A percentile compares a stretch with the other conserved stretches of the same genome.
phyloP scores from a whole-genome alignment of 306 rosid genomes.

The Rubus parviflorus region DNA sequence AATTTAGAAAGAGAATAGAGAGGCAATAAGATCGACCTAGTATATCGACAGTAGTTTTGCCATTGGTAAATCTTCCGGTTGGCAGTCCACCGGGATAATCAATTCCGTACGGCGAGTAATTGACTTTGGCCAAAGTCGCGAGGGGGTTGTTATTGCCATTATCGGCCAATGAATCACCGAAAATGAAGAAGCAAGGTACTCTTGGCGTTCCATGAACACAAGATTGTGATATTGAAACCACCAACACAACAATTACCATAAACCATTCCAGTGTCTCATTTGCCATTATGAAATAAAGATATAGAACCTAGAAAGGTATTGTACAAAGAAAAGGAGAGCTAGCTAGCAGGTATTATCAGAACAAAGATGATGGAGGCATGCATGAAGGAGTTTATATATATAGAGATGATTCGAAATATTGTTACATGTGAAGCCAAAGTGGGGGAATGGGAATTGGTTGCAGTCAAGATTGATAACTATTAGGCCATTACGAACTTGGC shows the following conservation, averaged over 20 bases:
- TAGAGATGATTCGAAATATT: not conserved
- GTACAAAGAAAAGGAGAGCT: not conserved
- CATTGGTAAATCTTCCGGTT: constrained; percentile 62
- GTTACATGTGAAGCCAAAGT: not conserved
- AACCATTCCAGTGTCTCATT: constrained; percentile 10
- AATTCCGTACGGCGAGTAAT: constrained; percentile 59
- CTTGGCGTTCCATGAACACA: constrained; percentile 10
- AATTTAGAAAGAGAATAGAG: not conserved
- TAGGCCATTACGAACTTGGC: not conserved
- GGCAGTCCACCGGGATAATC: constrained; percentile 40
- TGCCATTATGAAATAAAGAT: not conserved
- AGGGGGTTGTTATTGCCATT: constrained; percentile 58
- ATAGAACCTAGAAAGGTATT: not conserved
- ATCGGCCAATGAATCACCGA: constrained; percentile 59
- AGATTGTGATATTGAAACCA: not conserved
- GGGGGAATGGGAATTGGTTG: too few species aligned
- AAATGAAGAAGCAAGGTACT: constrained; percentile 47
- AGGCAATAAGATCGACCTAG: not conserved
- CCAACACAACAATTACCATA: not conserved
- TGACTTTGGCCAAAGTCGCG: constrained; percentile 22
- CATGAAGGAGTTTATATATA: not conserved
- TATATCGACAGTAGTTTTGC: constrained; percentile 32
- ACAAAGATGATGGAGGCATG: not conserved
- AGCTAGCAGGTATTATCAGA: not conserved
- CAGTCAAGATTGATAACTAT: not conserved